phyloP scores from a whole-genome alignment of 768 basidiomycete genomes.

The Candolleomyces efflorescens region DNA sequence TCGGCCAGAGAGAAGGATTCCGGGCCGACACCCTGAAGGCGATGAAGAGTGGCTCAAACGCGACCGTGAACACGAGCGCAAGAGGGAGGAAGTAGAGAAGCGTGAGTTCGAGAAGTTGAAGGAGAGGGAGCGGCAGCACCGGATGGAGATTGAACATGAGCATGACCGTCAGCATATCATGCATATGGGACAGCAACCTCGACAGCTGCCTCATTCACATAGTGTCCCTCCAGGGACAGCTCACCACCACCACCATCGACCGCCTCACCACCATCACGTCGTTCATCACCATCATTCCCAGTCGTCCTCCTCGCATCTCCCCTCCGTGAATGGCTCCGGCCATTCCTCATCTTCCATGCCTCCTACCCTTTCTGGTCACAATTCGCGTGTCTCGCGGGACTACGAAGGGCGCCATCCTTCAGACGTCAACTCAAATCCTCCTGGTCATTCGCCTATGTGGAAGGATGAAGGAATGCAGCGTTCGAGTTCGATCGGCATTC shows the following conservation, averaged over 20 bases:
- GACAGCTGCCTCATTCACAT: constrained; percentile 30
- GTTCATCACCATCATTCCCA: constrained; percentile 36
- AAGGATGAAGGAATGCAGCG: not conserved
- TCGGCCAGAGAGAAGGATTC: constrained; percentile 28
- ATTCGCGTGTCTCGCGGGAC: constrained; percentile 9
- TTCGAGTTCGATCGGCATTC: constrained; percentile 9
- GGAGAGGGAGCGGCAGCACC: constrained; percentile 3
- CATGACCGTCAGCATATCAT: constrained; percentile 20
- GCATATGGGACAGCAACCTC: constrained; percentile 26
- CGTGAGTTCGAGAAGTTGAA: constrained; percentile 8
- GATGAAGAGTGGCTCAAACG: constrained; percentile 25
- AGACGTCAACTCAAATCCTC: not conserved
- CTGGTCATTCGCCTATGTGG: constrained; percentile 14
- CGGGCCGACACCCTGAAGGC: constrained; percentile 17
- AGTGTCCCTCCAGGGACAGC: constrained; percentile 16
- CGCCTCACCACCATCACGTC: constrained; percentile 53
- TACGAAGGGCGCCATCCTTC: constrained; percentile 1
- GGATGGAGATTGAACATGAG: constrained; percentile 8
- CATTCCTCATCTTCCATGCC: constrained; percentile 30
- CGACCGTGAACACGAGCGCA: constrained; percentile 24
- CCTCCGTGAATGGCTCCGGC: constrained; percentile 9
- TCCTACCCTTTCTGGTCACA: constrained; percentile 8
- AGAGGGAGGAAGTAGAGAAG: constrained; percentile 23
- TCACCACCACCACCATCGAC: constrained; percentile 43
- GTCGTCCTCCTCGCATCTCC: constrained; percentile 6